These are phyloP conservation scores for Stagonosporopsis cucurbitacearum DNA, from an alignment of 2,329 filamentous ascomycete genomes.

Conservation along the genomic window DNA sequence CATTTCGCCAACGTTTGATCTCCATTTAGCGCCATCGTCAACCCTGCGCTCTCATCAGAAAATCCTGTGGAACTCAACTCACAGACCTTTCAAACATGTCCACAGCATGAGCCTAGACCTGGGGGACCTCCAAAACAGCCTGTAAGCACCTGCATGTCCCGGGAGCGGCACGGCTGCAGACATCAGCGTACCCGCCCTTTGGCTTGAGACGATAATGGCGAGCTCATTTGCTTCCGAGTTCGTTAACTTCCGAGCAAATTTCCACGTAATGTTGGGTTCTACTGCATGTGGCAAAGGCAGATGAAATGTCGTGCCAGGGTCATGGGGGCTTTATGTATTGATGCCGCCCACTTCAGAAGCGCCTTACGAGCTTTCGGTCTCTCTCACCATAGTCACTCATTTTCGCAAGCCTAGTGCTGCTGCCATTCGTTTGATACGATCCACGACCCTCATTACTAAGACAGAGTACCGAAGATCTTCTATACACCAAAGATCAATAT, in stretches of 20 bases:
- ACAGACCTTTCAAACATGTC: conserved; percentile 22
- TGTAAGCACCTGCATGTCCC: conserved; percentile 5
- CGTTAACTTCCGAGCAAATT: conserved; percentile 30
- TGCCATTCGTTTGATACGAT: conserved; percentile 33
- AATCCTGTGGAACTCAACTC: conserved; percentile 21
- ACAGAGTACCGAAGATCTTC: conserved; percentile 4
- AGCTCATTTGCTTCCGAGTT: conserved; percentile 31
- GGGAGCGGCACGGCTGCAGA: conserved; percentile 16
- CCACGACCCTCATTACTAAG: conserved; percentile 10
- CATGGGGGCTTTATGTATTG: conserved; percentile 24
- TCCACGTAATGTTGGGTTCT: conserved; percentile 25
- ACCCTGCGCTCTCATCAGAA: conserved; percentile 23
- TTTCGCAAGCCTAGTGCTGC: conserved; percentile 41
- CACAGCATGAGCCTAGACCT: conserved; percentile 21
- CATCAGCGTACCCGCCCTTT: conserved; percentile 14
- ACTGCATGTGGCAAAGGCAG: conserved; percentile 20
- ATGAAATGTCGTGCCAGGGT: conserved; percentile 23
- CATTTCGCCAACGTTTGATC: conserved; percentile 46
- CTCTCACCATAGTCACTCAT: conserved; percentile 23
- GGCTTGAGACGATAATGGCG: conserved; percentile 1
- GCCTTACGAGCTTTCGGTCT: conserved; percentile 19
- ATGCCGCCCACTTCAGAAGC: conserved; percentile 15
- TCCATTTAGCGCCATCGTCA: conserved; percentile 29
- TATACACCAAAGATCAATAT: conserved; percentile 1
- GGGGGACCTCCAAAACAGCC: conserved; percentile 5